Percentiles rank a stretch among this genome's conserved stretches.
These are phyloP conservation scores for Lactuca sativa DNA, from an alignment of 129 eudicot species.

Conservation along the genomic window DNA sequence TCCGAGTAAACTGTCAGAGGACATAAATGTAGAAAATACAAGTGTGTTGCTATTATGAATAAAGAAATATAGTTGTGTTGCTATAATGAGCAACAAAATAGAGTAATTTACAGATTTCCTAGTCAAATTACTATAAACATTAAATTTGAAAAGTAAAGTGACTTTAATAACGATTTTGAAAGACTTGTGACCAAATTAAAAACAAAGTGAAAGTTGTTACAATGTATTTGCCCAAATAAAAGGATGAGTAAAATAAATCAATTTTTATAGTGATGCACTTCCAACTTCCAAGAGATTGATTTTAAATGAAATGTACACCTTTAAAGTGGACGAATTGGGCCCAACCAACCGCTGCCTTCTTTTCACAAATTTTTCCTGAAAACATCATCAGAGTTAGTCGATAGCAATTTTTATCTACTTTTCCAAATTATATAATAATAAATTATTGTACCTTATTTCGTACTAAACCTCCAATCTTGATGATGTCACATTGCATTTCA, in stretches of 20 bases:
- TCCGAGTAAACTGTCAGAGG: conserved; percentile 17
- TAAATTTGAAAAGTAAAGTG: too few species aligned
- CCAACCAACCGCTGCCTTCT: conserved; percentile 87
- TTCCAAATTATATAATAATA: neutral
- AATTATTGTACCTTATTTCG: conserved; percentile 53
- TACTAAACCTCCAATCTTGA: conserved; percentile 81
- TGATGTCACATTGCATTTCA: conserved; percentile 97
- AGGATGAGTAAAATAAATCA: neutral
- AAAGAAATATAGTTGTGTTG: too few species aligned
- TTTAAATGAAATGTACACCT: conserved; percentile 49
- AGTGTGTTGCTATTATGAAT: too few species aligned
- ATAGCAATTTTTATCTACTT: neutral
- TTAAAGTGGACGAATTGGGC: conserved; percentile 74
- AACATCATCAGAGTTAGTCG: neutral
- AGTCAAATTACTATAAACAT: too few species aligned
- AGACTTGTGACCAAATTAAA: too few species aligned
- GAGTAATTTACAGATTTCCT: too few species aligned
- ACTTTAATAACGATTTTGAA: too few species aligned
- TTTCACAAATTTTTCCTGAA: conserved; percentile 93
- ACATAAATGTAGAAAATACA: neutral
- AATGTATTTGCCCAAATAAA: neutral
- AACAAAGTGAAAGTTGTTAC: too few species aligned
- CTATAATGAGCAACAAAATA: too few species aligned
- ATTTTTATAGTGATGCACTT: too few species aligned
- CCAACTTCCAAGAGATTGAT: too few species aligned